Evolutionary conservation across 2,329 filamentous ascomycete genomes (phyloP), one percentile per base, ranked within the genome.

Genomic region (Furcasterigmium furcatum): DNA sequence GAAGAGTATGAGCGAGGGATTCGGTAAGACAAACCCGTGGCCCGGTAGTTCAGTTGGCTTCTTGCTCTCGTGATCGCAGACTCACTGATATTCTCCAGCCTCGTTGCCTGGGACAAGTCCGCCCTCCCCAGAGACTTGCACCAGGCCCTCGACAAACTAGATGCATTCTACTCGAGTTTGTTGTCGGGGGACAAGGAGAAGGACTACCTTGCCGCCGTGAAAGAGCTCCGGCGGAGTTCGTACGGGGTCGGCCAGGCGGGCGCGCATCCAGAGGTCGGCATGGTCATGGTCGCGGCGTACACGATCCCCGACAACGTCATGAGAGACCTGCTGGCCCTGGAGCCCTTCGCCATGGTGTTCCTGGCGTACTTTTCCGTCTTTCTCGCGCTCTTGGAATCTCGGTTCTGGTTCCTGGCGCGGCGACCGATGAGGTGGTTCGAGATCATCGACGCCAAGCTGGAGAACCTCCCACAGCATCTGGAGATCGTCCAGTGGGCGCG

Each of bases 321-420:
- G 19, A 30, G 53, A n/a, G 60, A 63, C 44, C 47, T 63, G 9
- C 45, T 46, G 9, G 47, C 55, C 4, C 45, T 48, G 7, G 54
- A 45, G 2, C 56, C 58, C 2, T 55, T 57, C 14, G 57, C 57
- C 3, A 48, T 61, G 21, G 43, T 63, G 7, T 44, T 62, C 3
- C 41, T 63, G n/a, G 52, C 56, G 5, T 46, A 63, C 29, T 57
- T 55, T 22, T 44, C 51, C 13, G 47, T 63, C 1, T 48, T 56
- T 13, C 41, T 61, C n/a, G 51, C 57, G 19, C 41, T 48, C 5
- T 20, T 60, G 4, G 59, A 62, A 32, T 56, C 44, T 25, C 44
- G 35, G 13, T 61, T 53, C 42, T 63, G 60, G 60, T 60, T 46
- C 36, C 7, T 51, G 3, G 52, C 47, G 43, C 57, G 59, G 3